These are phyloP conservation scores for Fusarium tricinctum DNA, from an alignment of 2,329 filamentous ascomycete species.

Conservation along the genomic window DNA sequence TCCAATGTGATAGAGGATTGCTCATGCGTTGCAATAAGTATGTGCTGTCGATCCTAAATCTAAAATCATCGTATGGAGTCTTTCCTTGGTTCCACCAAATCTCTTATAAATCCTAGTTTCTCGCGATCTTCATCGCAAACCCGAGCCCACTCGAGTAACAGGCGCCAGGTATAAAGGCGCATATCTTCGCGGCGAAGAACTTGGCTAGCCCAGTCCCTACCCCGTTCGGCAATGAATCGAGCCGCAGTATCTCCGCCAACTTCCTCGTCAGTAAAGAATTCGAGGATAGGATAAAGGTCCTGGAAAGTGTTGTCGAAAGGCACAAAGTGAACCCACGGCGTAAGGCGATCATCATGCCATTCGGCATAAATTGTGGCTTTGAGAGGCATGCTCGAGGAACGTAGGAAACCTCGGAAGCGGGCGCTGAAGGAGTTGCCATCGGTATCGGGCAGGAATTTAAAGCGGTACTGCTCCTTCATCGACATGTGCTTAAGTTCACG, in stretches of 20 bases:
- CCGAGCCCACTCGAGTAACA: constrained; percentile 71
- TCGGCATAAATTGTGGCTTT: constrained; percentile 81
- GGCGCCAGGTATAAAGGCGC: constrained; percentile 73
- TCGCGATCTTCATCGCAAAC: constrained; percentile 63
- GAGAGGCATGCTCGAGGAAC: constrained; percentile 74
- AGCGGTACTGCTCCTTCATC: constrained; percentile 65
- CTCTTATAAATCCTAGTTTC: constrained; percentile 60
- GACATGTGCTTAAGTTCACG: constrained; percentile 51
- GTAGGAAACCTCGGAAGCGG: constrained; percentile 74
- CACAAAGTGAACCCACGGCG: constrained; percentile 80
- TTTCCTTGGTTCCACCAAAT: constrained; percentile 52
- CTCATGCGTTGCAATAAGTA: constrained; percentile 29
- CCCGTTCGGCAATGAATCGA: constrained; percentile 69
- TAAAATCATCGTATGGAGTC: constrained; percentile 31
- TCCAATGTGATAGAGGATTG: constrained; percentile 2
- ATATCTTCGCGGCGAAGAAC: constrained; percentile 76
- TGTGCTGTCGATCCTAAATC: constrained; percentile 12
- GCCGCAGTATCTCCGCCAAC: constrained; percentile 67
- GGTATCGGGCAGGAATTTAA: constrained; percentile 78
- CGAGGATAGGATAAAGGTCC: constrained; percentile 75
- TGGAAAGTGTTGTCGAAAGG: constrained; percentile 78
- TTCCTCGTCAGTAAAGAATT: constrained; percentile 72
- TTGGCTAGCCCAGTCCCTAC: constrained; percentile 72
- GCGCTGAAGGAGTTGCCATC: constrained; percentile 78
- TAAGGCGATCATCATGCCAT: constrained; percentile 79